A percentile compares a stretch with the other conserved stretches of the same genome.
Conservation (phyloP, 768 basidiomycete species). For the Trametopsis cervina region DNA sequence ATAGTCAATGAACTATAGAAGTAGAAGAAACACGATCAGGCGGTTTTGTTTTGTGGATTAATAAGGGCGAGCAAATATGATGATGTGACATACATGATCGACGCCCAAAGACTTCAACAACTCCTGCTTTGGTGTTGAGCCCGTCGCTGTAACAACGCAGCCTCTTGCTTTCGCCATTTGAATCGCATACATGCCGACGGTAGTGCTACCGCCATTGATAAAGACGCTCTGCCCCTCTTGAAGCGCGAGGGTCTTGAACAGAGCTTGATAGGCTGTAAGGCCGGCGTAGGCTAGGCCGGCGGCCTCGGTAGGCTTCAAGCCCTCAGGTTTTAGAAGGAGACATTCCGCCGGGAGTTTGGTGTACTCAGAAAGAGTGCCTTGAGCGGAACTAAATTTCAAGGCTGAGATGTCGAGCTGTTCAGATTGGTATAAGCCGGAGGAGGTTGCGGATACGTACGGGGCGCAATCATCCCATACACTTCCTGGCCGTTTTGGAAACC, state of each 20-base stretch:
- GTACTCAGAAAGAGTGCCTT: constrained; percentile 59
- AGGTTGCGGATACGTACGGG: constrained; percentile 23
- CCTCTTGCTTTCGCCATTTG: constrained; percentile 66
- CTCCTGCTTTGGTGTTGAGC: constrained; percentile 52
- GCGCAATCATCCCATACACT: constrained; percentile 51
- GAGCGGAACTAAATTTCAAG: constrained; percentile 27
- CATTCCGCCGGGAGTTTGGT: constrained; percentile 33
- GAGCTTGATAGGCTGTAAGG: constrained; percentile 51
- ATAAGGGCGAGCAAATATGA: too few relatives aligned
- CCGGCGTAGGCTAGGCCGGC: constrained; percentile 53
- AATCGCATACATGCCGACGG: constrained; percentile 62
- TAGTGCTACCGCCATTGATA: constrained; percentile 64
- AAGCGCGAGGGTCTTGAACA: constrained; percentile 41
- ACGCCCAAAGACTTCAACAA: constrained; percentile 56
- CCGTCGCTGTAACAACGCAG: constrained; percentile 49
- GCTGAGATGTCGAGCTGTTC: not conserved
- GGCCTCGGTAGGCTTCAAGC: constrained; percentile 47
- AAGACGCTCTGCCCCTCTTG: constrained; percentile 54
- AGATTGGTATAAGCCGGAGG: not conserved
- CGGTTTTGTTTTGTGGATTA: not conserved
- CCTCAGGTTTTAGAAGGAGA: constrained; percentile 39
- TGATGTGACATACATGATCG: constrained; percentile 48
- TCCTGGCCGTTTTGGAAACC: constrained; percentile 52
- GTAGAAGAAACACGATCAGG: not conserved
- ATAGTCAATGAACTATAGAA: constrained; percentile 54